These are phyloP conservation scores for Rhododendron kiyosumense DNA, from an alignment of 148 eudicot genomes.

Conservation along the genomic window DNA sequence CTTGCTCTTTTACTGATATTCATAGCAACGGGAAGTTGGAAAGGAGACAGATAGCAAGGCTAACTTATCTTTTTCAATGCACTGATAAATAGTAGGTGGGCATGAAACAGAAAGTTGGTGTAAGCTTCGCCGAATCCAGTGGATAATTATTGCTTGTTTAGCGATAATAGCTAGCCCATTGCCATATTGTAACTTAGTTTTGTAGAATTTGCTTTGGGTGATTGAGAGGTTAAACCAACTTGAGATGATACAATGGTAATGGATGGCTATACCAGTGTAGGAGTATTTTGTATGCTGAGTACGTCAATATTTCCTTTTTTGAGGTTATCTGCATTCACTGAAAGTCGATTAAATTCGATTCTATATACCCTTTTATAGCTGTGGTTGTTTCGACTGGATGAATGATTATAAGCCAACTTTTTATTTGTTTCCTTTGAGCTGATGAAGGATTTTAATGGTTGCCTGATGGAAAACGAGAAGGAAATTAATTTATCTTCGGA, in stretches of 20 bases:
- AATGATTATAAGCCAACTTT: too few relatives aligned
- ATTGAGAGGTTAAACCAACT: slow-evolving; percentile 6
- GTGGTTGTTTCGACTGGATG: background rate
- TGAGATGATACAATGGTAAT: background rate
- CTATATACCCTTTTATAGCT: background rate
- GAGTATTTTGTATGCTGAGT: background rate
- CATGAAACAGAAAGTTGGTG: background rate
- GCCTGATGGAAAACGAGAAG: too few relatives aligned
- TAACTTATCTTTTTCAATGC: background rate
- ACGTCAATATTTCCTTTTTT: background rate
- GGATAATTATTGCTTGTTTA: background rate
- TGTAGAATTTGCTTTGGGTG: background rate
- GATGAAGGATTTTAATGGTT: background rate
- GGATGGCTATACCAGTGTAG: background rate
- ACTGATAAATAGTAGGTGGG: background rate
- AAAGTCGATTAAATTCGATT: background rate
- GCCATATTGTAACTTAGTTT: background rate
- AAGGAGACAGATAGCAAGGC: background rate
- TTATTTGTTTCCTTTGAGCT: background rate
- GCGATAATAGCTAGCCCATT: background rate
- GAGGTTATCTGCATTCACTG: background rate
- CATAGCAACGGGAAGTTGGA: slow-evolving; percentile 3
- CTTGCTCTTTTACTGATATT: slow-evolving; percentile 14
- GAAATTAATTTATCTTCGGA: too few relatives aligned
- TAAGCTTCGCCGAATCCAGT: background rate